These are phyloP conservation scores for Penicillium sp. DNA, from an alignment of 2,329 filamentous ascomycete genomes.

Conservation along the genomic window DNA sequence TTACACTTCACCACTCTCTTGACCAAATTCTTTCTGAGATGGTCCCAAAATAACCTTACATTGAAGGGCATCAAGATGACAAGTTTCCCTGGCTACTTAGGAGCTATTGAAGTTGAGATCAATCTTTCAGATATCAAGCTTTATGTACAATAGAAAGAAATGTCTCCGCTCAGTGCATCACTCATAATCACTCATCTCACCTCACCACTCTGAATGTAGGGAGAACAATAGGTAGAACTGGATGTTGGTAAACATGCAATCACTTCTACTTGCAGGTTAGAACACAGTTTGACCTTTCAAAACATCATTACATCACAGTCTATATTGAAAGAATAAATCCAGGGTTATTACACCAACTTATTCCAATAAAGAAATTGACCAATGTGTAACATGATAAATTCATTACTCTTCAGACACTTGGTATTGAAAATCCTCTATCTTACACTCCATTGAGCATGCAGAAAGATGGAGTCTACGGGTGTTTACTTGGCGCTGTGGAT, in stretches of 20 bases:
- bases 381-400: too few species aligned
- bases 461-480: not conserved
- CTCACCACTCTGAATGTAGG: not conserved
- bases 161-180: not conserved
- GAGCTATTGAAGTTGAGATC: not conserved
- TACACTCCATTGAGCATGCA: not conserved
- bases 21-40: slow-evolving; percentile 14
- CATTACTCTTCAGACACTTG: too few species aligned
- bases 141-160: not conserved
- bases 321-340: too few species aligned
- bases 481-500: not conserved
- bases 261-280: too few species aligned
- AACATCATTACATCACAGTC: too few species aligned
- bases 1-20: slow-evolving; percentile 16
- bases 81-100: not conserved
- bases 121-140: not conserved
- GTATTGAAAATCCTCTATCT: too few species aligned
- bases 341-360: too few species aligned
- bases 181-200: not conserved
- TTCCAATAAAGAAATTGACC: too few species aligned
- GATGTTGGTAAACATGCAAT: not conserved
- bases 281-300: too few species aligned
- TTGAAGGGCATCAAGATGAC: not conserved
- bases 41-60: slow-evolving; percentile 7
- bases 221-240: not conserved